Evolutionary conservation across 2,329 filamentous ascomycete species (phyloP).

Genomic region (Paecilomyces sp.): DNA sequence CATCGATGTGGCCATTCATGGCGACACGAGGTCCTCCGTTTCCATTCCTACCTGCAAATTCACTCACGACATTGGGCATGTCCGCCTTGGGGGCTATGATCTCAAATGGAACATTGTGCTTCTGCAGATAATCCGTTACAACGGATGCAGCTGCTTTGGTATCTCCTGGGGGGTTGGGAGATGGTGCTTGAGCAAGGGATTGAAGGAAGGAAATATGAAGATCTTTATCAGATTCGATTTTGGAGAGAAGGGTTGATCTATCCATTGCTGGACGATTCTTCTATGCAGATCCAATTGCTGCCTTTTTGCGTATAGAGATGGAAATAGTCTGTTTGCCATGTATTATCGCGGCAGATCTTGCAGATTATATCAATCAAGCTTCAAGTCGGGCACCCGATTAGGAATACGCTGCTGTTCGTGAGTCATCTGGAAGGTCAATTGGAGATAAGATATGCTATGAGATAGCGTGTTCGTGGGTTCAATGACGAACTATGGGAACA

Average conservation of each 20-base stretch:
- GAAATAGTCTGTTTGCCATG: no score
- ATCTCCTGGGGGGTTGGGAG: slow-evolving; percentile 33
- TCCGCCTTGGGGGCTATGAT: slow-evolving; percentile 22
- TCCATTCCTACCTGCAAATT: slow-evolving; percentile 6
- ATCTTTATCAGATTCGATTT: slow-evolving; percentile 11
- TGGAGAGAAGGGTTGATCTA: background rate
- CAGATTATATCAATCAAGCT: background rate
- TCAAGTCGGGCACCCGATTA: background rate
- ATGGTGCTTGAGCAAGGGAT: slow-evolving; percentile 26
- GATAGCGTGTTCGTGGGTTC: no score
- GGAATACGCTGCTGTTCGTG: background rate
- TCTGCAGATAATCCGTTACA: slow-evolving; percentile 20
- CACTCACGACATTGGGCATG: slow-evolving; percentile 28
- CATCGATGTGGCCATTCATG: slow-evolving; percentile 39
- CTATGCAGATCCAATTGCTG: no score
- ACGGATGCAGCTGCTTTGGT: slow-evolving; percentile 27
- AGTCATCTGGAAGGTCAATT: background rate
- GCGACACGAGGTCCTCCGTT: slow-evolving; percentile 24
- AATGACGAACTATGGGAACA: no score
- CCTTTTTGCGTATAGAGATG: no score
- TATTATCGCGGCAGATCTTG: background rate
- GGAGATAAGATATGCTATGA: no score
- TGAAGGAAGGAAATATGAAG: slow-evolving; percentile 24
- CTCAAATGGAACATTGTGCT: slow-evolving; percentile 13
- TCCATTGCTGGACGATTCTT: background rate